Evolutionary conservation across 164 flowering plant genomes (phyloP).

Genomic region (Warburgia ugandensis): DNA sequence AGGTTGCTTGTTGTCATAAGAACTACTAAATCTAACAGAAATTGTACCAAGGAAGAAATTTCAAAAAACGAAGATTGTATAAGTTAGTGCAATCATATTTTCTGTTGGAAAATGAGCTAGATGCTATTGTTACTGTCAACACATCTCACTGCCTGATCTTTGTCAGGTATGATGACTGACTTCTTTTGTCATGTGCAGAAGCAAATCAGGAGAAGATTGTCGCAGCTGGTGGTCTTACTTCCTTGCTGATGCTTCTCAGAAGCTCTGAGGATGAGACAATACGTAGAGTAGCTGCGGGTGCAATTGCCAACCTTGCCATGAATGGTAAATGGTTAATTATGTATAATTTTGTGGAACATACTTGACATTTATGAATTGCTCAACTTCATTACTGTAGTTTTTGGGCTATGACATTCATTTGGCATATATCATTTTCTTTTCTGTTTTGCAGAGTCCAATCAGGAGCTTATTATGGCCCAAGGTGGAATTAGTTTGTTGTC

Average conservation of each 20-base stretch:
- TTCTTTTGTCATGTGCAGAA: conserved; percentile 41
- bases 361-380: not conserved
- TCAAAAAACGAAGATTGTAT: too few relatives aligned
- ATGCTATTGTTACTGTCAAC: too few relatives aligned
- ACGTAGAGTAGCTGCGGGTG: conserved; percentile 95
- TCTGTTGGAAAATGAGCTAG: too few relatives aligned
- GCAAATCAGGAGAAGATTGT: conserved; percentile 88
- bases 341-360: not conserved
- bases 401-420: not conserved
- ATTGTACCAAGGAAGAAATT: too few relatives aligned
- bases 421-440: not conserved
- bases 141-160: too few relatives aligned
- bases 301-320: conserved; percentile 97
- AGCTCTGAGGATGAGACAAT: conserved; percentile 78
- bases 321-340: conserved; percentile 50
- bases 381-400: not conserved
- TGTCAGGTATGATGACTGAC: too few relatives aligned
- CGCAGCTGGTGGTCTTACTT: conserved; percentile 89
- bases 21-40: too few relatives aligned
- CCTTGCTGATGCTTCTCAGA: conserved; percentile 76
- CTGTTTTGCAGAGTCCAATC: conserved; percentile 67
- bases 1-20: too few relatives aligned
- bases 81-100: too few relatives aligned
- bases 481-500: conserved; percentile 82
- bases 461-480: conserved; percentile 93